These are phyloP conservation scores for Leccinum arenicola DNA, from an alignment of 768 basidiomycete genomes.

Conservation along the genomic window DNA sequence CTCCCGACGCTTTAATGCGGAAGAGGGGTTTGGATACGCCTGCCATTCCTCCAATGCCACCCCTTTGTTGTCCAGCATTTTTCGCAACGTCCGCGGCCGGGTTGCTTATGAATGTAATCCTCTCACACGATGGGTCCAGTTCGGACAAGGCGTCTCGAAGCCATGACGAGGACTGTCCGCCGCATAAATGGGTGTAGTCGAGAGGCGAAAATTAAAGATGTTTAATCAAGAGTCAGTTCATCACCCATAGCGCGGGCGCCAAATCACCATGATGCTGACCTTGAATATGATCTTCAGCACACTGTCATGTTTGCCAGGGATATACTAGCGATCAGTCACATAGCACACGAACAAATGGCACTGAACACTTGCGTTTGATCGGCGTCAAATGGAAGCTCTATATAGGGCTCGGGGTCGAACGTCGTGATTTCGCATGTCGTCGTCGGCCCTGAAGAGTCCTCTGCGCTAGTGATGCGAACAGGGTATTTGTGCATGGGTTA, in stretches of 20 bases:
- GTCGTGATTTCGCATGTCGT: constrained; percentile 87
- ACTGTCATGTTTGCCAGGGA: constrained; percentile 34
- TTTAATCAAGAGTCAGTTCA: neutral
- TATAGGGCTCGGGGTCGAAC: constrained; percentile 76
- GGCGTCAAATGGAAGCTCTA: constrained; percentile 77
- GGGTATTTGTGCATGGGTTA: constrained; percentile 1
- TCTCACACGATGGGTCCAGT: constrained; percentile 84
- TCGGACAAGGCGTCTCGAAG: constrained; percentile 90
- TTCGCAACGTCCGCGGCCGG: constrained; percentile 42
- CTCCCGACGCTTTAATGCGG: constrained; percentile 76
- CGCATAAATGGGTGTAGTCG: constrained; percentile 12
- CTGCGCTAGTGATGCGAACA: constrained; percentile 45
- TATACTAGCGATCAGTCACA: constrained; percentile 8
- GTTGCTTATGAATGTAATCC: constrained; percentile 78
- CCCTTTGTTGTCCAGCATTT: constrained; percentile 14
- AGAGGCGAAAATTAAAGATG: neutral
- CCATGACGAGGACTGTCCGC: constrained; percentile 71
- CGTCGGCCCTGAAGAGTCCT: constrained; percentile 77
- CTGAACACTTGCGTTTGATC: constrained; percentile 48
- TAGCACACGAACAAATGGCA: neutral
- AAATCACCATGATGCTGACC: constrained; percentile 35
- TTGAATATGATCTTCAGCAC: constrained; percentile 84
- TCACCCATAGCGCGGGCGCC: neutral
- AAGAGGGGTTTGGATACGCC: constrained; percentile 54
- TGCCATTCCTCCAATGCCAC: neutral